phyloP scores from a whole-genome alignment of 371 early-diverging fungal genomes.

The Quaeritorhiza haematococci region DNA sequence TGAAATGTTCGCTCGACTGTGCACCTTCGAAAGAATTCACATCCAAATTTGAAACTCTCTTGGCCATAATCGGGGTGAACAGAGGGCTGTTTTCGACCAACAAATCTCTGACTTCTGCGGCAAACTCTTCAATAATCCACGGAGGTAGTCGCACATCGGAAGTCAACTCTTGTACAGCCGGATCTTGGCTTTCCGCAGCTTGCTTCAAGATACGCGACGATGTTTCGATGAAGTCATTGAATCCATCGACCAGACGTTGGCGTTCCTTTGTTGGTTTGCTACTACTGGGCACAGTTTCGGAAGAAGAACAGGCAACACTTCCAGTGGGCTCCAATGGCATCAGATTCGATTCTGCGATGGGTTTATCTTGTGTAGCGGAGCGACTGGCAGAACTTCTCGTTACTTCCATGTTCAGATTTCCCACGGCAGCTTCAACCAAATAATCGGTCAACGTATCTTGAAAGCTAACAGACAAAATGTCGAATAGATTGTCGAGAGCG shows the following conservation, averaged over 20 bases:
- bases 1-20: too few species aligned
- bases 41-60: too few species aligned
- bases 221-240: neutral
- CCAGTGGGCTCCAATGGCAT: too few species aligned
- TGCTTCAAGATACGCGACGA: constrained; percentile 38
- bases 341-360: too few species aligned
- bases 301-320: too few species aligned
- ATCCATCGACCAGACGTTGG: too few species aligned
- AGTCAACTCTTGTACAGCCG: constrained; percentile 49
- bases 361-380: too few species aligned
- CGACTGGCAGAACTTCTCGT: too few species aligned
- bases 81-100: constrained; percentile 15
- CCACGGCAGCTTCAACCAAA: constrained; percentile 48
- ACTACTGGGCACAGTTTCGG: too few species aligned
- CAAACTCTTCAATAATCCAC: constrained; percentile 48
- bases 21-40: too few species aligned
- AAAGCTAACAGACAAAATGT: constrained; percentile 13
- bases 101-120: constrained; percentile 21
- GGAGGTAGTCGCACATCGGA: constrained; percentile 39
- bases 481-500: constrained; percentile 45
- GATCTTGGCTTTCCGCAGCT: constrained; percentile 46
- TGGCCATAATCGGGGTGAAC: constrained; percentile 15
- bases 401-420: too few species aligned
- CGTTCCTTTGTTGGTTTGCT: too few species aligned
- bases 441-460: constrained; percentile 48